A percentile compares a stretch with the other conserved stretches of the same genome.
These are phyloP conservation scores for Lepraria neglecta DNA, from an alignment of 495 filamentous ascomycete species.

Conservation along the genomic window DNA sequence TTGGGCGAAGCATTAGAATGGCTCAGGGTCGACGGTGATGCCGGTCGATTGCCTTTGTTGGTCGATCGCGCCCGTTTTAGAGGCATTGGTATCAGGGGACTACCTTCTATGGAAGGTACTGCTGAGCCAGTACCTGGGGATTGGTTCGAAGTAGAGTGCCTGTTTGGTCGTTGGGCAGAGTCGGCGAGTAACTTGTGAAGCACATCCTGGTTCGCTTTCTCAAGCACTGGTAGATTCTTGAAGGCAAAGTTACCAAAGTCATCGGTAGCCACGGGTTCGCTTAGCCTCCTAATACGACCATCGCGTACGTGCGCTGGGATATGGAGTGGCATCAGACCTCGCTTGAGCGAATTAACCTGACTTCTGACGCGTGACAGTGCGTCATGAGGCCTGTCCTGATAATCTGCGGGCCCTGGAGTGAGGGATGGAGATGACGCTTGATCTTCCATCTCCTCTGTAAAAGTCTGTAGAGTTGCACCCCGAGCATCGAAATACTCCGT, in stretches of 20 bases:
- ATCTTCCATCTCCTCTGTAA: conserved; percentile 90
- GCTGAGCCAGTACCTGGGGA: conserved; percentile 41
- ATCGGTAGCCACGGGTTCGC: conserved; percentile 80
- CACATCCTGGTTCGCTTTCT: conserved; percentile 97
- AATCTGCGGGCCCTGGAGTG: conserved; percentile 52
- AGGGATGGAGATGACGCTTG: conserved; percentile 62
- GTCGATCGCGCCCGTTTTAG: conserved; percentile 79
- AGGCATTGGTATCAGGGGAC: conserved; percentile 71
- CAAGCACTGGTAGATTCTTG: conserved; percentile 93
- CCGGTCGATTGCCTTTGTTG: conserved; percentile 69
- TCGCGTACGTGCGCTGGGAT: conserved; percentile 91
- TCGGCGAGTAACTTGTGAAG: conserved; percentile 92
- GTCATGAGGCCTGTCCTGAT: conserved; percentile 85
- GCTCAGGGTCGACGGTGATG: conserved; percentile 73
- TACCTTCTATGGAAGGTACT: conserved; percentile 71
- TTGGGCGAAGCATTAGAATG: conserved; percentile 82
- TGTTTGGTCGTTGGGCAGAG: conserved; percentile 61
- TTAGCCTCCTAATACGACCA: conserved; percentile 75
- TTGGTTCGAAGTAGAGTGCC: conserved; percentile 37
- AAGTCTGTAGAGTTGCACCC: conserved; percentile 81
- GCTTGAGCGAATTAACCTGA: conserved; percentile 76
- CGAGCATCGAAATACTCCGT: conserved; percentile 96
- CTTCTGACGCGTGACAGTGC: conserved; percentile 78
- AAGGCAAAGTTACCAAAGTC: conserved; percentile 96
- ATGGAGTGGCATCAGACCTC: conserved; percentile 86